Conservation (phyloP, 345 rosid genomes). For the Mercurialis annua region DNA sequence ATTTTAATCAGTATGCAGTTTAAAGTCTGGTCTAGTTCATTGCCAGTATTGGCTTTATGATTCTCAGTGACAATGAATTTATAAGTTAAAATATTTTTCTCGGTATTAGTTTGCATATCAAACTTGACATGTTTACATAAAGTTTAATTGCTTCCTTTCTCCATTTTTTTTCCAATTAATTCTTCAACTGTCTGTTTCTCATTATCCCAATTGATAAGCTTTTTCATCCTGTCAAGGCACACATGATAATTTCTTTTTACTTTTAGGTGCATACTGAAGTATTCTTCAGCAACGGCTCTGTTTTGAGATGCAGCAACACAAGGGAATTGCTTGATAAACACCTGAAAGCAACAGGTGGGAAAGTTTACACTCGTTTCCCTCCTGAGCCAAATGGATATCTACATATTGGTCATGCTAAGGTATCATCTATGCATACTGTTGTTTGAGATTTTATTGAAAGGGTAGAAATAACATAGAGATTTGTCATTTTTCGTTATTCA, state of each 20-base stretch:
- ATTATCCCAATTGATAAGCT: not conserved
- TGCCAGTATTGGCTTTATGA: not conserved
- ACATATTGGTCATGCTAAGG: constrained; percentile 99
- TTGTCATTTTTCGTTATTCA: not conserved
- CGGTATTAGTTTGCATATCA: not conserved
- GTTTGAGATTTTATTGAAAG: constrained; percentile 4
- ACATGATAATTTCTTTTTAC: not conserved
- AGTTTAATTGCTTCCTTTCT: not conserved
- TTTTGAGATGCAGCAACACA: constrained; percentile 79
- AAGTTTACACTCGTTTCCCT: constrained; percentile 79
- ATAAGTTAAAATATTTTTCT: not conserved
- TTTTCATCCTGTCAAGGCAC: not conserved
- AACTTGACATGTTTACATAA: not conserved
- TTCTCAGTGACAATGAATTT: not conserved
- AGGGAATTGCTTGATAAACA: constrained; percentile 80
- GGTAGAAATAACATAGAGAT: not conserved
- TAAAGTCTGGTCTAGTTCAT: not conserved
- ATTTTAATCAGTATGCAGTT: not conserved
- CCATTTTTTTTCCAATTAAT: not conserved
- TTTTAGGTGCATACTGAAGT: constrained; percentile 84
- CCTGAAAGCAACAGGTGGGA: constrained; percentile 69
- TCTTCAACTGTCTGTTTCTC: not conserved
- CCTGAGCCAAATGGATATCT: constrained; percentile 99
- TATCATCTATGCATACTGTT: constrained; percentile 18
- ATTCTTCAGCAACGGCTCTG: constrained; percentile 65